phyloP scores from a whole-genome alignment of 495 filamentous ascomycete genomes.

The Friedmanniomyces simplex region DNA sequence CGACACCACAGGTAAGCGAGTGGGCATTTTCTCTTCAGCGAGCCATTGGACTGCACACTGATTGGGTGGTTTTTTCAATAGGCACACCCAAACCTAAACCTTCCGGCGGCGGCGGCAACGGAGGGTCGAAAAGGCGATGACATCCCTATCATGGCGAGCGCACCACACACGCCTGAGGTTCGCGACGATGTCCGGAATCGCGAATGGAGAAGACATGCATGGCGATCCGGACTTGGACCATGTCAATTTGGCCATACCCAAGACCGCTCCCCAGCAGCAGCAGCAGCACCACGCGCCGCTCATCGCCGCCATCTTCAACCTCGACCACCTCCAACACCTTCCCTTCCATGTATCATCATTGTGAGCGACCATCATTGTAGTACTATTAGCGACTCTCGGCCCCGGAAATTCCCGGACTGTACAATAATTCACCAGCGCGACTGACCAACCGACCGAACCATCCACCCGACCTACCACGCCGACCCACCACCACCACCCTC shows the following conservation, averaged over 20 bases:
- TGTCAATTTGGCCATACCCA: too few relatives aligned
- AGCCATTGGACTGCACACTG: neutral
- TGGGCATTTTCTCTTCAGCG: neutral
- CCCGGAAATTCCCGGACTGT: too few relatives aligned
- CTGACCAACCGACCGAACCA: too few relatives aligned
- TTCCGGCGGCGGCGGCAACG: conserved; percentile 1
- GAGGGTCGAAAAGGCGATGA: conserved; percentile 19
- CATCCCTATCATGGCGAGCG: neutral
- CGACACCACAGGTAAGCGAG: conserved; percentile 18
- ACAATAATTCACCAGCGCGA: too few relatives aligned
- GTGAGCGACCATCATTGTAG: neutral
- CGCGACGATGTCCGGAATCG: too few relatives aligned
- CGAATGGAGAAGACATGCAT: too few relatives aligned
- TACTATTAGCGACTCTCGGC: neutral
- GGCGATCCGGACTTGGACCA: too few relatives aligned
- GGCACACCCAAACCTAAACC: conserved; percentile 23
- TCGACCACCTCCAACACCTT: neutral
- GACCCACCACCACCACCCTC: neutral
- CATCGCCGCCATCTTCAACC: too few relatives aligned
- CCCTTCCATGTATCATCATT: neutral
- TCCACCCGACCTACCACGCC: too few relatives aligned
- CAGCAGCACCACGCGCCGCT: too few relatives aligned
- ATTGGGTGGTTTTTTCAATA: neutral
- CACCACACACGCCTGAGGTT: neutral
- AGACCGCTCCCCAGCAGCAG: too few relatives aligned